Evolutionary conservation across 2,329 filamentous ascomycete genomes (phyloP).

Genomic region (Albophoma yamanashiensis): DNA sequence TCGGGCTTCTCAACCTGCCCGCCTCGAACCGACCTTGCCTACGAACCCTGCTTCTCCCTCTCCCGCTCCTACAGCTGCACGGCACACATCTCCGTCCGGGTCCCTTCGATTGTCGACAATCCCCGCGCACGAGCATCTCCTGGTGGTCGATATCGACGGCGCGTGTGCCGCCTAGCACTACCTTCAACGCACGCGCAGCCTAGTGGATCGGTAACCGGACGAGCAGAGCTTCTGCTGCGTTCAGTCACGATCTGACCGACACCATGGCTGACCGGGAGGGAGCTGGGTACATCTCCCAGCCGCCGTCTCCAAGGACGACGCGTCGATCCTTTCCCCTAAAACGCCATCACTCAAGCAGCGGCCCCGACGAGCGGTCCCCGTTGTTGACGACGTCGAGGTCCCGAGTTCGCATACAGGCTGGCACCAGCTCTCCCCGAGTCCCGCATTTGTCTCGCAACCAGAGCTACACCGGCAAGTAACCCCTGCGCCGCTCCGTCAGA

Average conservation of each 20-base stretch:
- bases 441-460: slow-evolving; percentile 26
- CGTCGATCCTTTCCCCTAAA: slow-evolving; percentile 16
- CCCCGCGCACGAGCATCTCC: not conserved
- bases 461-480: slow-evolving; percentile 29
- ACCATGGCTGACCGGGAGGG: slow-evolving; percentile 20
- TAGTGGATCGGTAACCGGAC: not conserved
- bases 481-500: not conserved
- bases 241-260: not conserved
- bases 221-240: not conserved
- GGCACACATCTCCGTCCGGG: not conserved
- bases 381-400: slow-evolving; percentile 29
- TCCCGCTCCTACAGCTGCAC: not conserved
- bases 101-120: not conserved
- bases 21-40: not conserved
- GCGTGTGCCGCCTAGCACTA: not conserved
- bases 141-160: not conserved
- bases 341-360: slow-evolving; percentile 16
- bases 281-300: slow-evolving; percentile 16
- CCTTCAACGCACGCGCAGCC: not conserved
- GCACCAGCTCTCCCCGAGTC: slow-evolving; percentile 14
- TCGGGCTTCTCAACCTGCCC: not conserved
- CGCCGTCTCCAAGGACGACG: slow-evolving; percentile 20
- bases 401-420: slow-evolving; percentile 29
- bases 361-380: slow-evolving; percentile 33
- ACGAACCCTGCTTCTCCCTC: not conserved